Base-by-base conservation (phyloP, 1,284 basidiomycete genomes). In the Cryptococcus neoformans region DNA sequence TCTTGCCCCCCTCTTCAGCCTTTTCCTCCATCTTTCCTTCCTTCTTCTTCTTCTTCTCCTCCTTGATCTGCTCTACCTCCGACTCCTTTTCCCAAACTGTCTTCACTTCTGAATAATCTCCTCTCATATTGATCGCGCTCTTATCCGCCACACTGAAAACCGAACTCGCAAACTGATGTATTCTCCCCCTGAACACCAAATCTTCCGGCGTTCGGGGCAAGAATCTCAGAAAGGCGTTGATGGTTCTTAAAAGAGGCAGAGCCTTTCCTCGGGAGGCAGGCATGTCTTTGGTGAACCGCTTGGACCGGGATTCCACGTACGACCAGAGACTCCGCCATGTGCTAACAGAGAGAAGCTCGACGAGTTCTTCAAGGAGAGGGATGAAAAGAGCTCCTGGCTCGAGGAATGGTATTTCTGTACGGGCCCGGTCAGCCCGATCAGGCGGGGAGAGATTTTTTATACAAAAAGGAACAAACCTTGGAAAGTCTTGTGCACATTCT, bases 221-320 rank as follows among this genome's bases (percentile, higher is more conserved):
- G 45, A 68, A 65, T n/a, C 74, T 63, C 0, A 73, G 59, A 57
- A 76, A 74, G 11, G 69, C 60, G 54, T 76, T 76, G 61, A 76
- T 70, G 49, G 40, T 34, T 8, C 73, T 65, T 3, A 76, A 60
- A 0, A 76, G 57, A 2, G 72, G 66, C 9, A 76, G 62, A n/a
- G 73, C 68, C 59, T 76, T 76, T 39, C 74, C 74, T 62, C 59
- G 60, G 1, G 73, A 72, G 28, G 69, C 65, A 2, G 71, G 74
- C 74, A 76, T 76, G 51, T 72, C 61, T 66, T 70, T 69, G 11
- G 69, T 70, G 50, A 73, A 76, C 11, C 74, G 62, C 62, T 68
- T 67, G 4, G 67, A 65, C 4, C 73, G 63, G 1, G 68, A 69
- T 56, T 76, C 74, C 44, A 75, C 50, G 55, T 72, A 76, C 11